Percentiles rank a stretch among this genome's conserved stretches.
Conservation (phyloP, 1,139 yeast genomes). For the Taphrina pruni region DNA sequence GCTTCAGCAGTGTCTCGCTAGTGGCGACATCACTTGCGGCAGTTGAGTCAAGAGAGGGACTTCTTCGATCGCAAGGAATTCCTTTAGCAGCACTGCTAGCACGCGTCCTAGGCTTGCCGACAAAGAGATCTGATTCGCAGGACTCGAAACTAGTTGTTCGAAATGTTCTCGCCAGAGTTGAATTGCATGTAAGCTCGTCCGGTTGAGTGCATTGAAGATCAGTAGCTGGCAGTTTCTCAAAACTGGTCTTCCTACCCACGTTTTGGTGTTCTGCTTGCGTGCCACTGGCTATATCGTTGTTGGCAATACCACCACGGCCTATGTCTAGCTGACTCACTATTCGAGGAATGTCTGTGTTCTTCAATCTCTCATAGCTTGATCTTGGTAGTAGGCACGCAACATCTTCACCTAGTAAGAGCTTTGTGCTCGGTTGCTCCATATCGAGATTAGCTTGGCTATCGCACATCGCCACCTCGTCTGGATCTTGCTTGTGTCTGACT, state of each 20-base stretch:
- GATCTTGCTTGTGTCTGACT: too few species aligned
- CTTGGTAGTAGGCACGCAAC: background rate
- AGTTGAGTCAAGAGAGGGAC: conserved; percentile 2
- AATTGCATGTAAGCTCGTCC: background rate
- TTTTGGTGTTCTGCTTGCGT: background rate
- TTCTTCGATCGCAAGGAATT: background rate
- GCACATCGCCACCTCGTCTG: too few species aligned
- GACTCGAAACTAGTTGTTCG: conserved; percentile 4
- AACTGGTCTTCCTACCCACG: background rate
- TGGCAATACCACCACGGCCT: background rate
- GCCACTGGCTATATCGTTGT: background rate
- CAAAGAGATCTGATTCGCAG: background rate
- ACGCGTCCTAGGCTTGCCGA: background rate
- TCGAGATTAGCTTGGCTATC: too few species aligned
- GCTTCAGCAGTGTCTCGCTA: background rate
- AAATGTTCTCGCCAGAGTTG: background rate
- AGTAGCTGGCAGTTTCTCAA: background rate
- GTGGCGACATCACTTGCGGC: conserved; percentile 9
- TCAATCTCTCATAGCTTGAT: background rate
- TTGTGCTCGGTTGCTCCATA: too few species aligned
- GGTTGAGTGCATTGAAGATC: background rate
- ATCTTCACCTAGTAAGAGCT: too few species aligned
- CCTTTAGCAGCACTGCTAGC: background rate
- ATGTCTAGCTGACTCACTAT: too few species aligned
- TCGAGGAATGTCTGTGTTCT: background rate